Conservation (phyloP, 2,329 filamentous ascomycete species). For the Aaosphaeria pasadenensis region DNA sequence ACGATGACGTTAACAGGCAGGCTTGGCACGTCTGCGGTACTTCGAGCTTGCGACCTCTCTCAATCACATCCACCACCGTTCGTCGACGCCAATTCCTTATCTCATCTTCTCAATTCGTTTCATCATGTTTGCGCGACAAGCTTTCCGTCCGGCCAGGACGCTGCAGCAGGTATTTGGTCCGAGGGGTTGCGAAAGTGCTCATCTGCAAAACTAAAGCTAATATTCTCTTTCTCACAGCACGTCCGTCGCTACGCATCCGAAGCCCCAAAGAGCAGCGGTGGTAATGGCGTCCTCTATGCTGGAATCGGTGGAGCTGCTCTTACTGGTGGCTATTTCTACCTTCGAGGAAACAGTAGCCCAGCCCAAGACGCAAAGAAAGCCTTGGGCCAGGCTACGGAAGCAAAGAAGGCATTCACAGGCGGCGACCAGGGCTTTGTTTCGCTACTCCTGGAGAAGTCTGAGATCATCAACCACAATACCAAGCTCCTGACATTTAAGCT, state of each 20-base stretch:
- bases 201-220: constrained; percentile 14
- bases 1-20: no score
- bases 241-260: constrained; percentile 72
- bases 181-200: background rate
- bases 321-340: constrained; percentile 54
- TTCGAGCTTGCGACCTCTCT: background rate
- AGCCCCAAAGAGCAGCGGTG: constrained; percentile 50
- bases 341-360: constrained; percentile 28
- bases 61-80: constrained; percentile 3
- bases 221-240: constrained; percentile 44
- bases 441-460: constrained; percentile 74
- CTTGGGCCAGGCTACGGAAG: constrained; percentile 37
- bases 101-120: constrained; percentile 19
- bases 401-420: constrained; percentile 65
- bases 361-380: constrained; percentile 37
- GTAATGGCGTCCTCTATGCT: constrained; percentile 51
- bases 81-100: background rate
- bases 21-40: no score
- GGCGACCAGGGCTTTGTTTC: constrained; percentile 85
- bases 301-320: constrained; percentile 58
- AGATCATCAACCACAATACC: constrained; percentile 88
- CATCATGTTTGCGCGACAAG: constrained; percentile 44
- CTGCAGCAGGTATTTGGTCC: constrained; percentile 36
- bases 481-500: constrained; percentile 89
- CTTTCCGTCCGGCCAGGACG: constrained; percentile 41